A percentile compares a stretch with the other conserved stretches of the same genome.
These are phyloP conservation scores for Aspergillus sp. DNA, from an alignment of 2,329 filamentous ascomycete genomes.

Conservation along the genomic window DNA sequence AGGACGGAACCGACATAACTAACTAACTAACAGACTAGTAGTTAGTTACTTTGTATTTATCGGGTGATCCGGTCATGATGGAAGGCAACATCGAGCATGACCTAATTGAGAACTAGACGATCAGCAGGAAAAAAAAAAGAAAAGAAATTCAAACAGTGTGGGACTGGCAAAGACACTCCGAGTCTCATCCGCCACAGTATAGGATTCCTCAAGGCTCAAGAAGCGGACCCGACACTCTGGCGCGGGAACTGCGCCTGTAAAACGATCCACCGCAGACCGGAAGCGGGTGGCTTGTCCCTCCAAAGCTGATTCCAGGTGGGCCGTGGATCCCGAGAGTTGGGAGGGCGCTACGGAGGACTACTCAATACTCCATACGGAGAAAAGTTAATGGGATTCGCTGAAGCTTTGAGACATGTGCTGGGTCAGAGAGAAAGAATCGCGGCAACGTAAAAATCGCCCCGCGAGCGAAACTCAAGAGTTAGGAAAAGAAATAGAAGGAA, in stretches of 20 bases:
- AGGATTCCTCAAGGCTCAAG: background rate
- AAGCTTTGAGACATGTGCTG: background rate
- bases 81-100: background rate
- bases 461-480: background rate
- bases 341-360: background rate
- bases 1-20: background rate
- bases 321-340: background rate
- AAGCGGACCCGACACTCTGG: slow-evolving; percentile 31
- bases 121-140: background rate
- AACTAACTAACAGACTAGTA: too few relatives aligned
- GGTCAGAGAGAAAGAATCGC: background rate
- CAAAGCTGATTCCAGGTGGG: slow-evolving; percentile 11
- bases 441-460: background rate
- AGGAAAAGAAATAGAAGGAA: background rate
- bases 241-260: slow-evolving; percentile 20
- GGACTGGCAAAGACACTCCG: background rate
- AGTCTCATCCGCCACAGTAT: background rate
- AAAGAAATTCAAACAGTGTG: background rate
- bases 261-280: slow-evolving; percentile 14
- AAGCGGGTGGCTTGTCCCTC: slow-evolving; percentile 16
- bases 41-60: background rate
- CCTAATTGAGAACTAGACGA: background rate
- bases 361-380: background rate
- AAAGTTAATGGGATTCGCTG: background rate
- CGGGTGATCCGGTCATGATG: background rate